phyloP scores from a whole-genome alignment of 2,329 filamentous ascomycete genomes.

The Mycocentrospora acerina region DNA sequence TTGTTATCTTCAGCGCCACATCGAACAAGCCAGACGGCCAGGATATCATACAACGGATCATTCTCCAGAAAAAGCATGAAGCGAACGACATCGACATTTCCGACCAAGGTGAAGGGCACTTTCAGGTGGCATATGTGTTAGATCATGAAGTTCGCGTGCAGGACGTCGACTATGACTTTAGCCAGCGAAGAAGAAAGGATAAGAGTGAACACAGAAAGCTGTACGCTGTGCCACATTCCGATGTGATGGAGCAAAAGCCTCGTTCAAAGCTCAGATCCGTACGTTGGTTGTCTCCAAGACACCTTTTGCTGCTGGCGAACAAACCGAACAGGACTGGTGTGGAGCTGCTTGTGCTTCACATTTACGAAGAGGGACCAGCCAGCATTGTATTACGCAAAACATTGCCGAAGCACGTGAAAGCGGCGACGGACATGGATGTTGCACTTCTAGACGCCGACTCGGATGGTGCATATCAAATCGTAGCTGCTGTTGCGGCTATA shows the following conservation, averaged over 20 bases:
- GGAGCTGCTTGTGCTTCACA: slow-evolving; percentile 58
- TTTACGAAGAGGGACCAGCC: slow-evolving; percentile 59
- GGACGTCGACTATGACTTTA: slow-evolving; percentile 56
- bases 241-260: slow-evolving; percentile 39
- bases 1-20: slow-evolving; percentile 75
- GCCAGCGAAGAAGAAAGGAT: slow-evolving; percentile 39
- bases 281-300: slow-evolving; percentile 56
- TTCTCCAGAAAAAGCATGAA: slow-evolving; percentile 54
- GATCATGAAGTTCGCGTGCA: slow-evolving; percentile 72
- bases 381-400: slow-evolving; percentile 55
- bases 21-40: slow-evolving; percentile 49
- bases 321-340: slow-evolving; percentile 56
- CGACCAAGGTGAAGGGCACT: slow-evolving; percentile 63
- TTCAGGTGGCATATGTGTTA: slow-evolving; percentile 76
- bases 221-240: slow-evolving; percentile 32
- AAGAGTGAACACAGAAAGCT: slow-evolving; percentile 31
- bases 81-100: slow-evolving; percentile 71
- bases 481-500: slow-evolving; percentile 77
- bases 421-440: slow-evolving; percentile 77
- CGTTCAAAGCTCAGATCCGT: slow-evolving; percentile 58
- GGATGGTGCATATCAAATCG: slow-evolving; percentile 70
- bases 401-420: slow-evolving; percentile 68
- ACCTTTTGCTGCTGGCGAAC: slow-evolving; percentile 60
- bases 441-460: slow-evolving; percentile 63
- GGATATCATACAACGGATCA: slow-evolving; percentile 58